phyloP scores from a whole-genome alignment of 106 monocot species.

The Iris macrosiphon region DNA sequence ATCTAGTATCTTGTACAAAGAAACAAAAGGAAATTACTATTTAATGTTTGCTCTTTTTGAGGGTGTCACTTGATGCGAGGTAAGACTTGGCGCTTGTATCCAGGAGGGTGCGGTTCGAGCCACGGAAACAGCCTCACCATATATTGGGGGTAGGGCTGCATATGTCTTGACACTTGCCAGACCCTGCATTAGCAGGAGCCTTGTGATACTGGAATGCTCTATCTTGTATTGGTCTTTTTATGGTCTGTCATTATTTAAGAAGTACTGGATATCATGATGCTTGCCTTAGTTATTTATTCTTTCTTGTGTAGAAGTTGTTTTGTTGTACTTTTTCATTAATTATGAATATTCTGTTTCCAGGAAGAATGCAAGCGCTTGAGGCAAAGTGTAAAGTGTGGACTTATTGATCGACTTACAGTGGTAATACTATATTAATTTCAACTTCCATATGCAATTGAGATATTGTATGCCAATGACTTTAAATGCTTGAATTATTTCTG shows the following conservation, averaged over 20 bases:
- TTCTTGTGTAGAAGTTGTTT: not conserved
- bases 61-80: no score
- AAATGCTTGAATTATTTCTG: not conserved
- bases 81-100: no score
- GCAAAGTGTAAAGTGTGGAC: slow-evolving; percentile 90
- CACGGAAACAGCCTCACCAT: no score
- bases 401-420: slow-evolving; percentile 67
- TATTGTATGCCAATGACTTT: not conserved
- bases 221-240: no score
- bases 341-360: slow-evolving; percentile 26
- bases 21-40: no score
- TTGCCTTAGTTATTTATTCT: not conserved
- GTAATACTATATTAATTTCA: slow-evolving; percentile 27
- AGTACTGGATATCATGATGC: not conserved
- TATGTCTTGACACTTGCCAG: no score
- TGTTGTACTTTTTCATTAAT: not conserved
- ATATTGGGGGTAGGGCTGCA: no score
- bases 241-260: not conserved
- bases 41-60: no score
- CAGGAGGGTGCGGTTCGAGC: no score
- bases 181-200: no score
- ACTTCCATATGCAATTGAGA: not conserved
- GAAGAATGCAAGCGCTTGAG: slow-evolving; percentile 90
- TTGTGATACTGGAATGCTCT: no score
- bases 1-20: no score